Evolutionary conservation across 2,329 filamentous ascomycete species (phyloP), one percentile per base, ranked within the genome.

Genomic region (Scedosporium dehoogii): DNA sequence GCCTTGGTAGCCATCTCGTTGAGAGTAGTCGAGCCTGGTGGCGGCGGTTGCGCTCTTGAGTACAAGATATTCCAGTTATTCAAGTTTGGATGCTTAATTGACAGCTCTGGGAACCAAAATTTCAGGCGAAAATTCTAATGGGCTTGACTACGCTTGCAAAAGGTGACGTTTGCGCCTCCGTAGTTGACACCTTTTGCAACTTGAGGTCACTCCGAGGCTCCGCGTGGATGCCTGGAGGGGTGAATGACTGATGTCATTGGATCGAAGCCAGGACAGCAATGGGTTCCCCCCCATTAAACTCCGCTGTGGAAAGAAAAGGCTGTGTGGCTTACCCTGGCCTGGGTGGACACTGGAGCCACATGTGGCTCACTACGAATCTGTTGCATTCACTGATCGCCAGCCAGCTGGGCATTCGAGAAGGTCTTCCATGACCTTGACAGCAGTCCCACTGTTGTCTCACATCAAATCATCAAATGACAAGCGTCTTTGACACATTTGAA

Each of bases 1-100:
- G 77, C 67, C 60, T 73, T 74, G 57, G 73, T 67, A 62, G 72
- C 64, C 73, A 75, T 77, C 6, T 65, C 73, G n/a, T 65, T 42
- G 53, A 27, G 44, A 21, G 18, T 48, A 21, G 18, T 48, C 18
- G 58, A 4, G 56, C 16, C 27, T 25, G 6, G 16, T 29, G 46
- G 29, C 6, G 7, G 9, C 55, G 9, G 33, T 41, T 27, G 16
- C 16, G 18, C n/a, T 41, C 33, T 38, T 4, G 33, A 48, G 51
- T 12, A 23, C 5, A 16, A 10, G 59, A 5, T 51, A 46, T 29
- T 53, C 18, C 10, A 16, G 27, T 6, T 33, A 46, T 29, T 60
- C 18, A 21, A n/a, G 27, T 6, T 25, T 29, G 25, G 18, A 16
- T 4, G 33, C 4, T 41, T 61, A 25, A 38, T 38, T 38, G 6